Percentiles rank a stretch among this genome's conserved stretches.
Evolutionary conservation across 129 eudicot species (phyloP).

Genomic region (Kitagawia praeruptora): DNA sequence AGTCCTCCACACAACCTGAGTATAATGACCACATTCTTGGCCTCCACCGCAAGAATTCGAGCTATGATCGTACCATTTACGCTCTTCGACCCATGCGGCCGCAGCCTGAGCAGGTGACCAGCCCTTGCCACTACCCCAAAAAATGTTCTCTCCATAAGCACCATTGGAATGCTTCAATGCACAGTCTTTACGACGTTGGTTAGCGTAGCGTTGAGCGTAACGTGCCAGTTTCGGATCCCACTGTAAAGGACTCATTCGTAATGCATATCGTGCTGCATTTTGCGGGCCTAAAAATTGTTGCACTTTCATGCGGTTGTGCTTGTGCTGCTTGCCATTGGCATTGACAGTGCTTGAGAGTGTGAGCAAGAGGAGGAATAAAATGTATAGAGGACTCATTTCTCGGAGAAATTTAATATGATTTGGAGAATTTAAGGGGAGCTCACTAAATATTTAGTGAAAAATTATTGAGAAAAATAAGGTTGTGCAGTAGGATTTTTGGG

Average conservation of each 20-base stretch:
- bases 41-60: constrained; percentile 46
- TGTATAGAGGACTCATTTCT: constrained; percentile 14
- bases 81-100: constrained; percentile 52
- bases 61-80: constrained; percentile 52
- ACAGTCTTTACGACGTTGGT: constrained; percentile 50
- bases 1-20: constrained; percentile 70
- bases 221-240: constrained; percentile 51
- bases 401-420: neutral
- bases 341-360: constrained; percentile 14
- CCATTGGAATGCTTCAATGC: constrained; percentile 58
- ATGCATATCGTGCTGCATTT: constrained; percentile 46
- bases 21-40: constrained; percentile 72
- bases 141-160: constrained; percentile 75
- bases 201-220: constrained; percentile 58
- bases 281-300: constrained; percentile 44
- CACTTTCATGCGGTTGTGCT: constrained; percentile 7
- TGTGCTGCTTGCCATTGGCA: constrained; percentile 22
- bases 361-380: constrained; percentile 24
- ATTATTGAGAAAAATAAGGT: neutral
- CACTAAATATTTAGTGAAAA: neutral
- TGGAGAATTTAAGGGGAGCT: neutral
- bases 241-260: constrained; percentile 41
- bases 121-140: constrained; percentile 66
- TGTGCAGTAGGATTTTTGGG: constrained; percentile 13
- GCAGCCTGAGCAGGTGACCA: constrained; percentile 64